Conservation (phyloP, 305 asterid species). For the Fraxinus xanthoxyloides region DNA sequence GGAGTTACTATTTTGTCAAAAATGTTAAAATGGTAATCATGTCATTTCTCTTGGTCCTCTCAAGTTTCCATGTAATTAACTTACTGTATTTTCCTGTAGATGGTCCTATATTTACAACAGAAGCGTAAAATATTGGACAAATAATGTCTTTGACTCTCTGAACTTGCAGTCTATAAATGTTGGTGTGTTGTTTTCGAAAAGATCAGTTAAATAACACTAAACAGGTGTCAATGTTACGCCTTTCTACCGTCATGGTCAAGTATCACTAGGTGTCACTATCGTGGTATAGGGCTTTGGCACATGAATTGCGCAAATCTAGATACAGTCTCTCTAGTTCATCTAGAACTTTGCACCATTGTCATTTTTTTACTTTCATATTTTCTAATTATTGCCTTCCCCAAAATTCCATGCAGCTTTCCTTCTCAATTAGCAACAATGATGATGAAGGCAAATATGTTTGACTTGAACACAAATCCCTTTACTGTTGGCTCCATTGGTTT, state of each 20-base stretch:
- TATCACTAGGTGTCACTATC: slow-evolving; percentile 13
- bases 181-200: slow-evolving; percentile 9
- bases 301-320: background rate
- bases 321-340: slow-evolving; percentile 4
- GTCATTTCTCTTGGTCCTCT: slow-evolving; percentile 9
- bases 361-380: slow-evolving; percentile 2
- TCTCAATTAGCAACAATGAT: slow-evolving; percentile 53
- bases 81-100: background rate
- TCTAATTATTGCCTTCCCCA: slow-evolving; percentile 28
- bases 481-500: slow-evolving; percentile 51
- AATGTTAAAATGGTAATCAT: slow-evolving; percentile 80
- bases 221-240: background rate
- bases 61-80: slow-evolving; percentile 8
- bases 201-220: slow-evolving; percentile 4
- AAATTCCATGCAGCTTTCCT: slow-evolving; percentile 74
- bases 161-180: slow-evolving; percentile 14
- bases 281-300: slow-evolving; percentile 1
- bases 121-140: slow-evolving; percentile 1
- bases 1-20: slow-evolving; percentile 74
- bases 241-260: slow-evolving; percentile 2
- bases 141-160: slow-evolving; percentile 15
- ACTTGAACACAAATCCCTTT: slow-evolving; percentile 50
- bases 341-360: background rate
- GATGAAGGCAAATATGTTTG: slow-evolving; percentile 75
- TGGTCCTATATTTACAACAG: slow-evolving; percentile 5